Conservation (phyloP, 176 grass and related monocot species). For the Oryza nivara region DNA sequence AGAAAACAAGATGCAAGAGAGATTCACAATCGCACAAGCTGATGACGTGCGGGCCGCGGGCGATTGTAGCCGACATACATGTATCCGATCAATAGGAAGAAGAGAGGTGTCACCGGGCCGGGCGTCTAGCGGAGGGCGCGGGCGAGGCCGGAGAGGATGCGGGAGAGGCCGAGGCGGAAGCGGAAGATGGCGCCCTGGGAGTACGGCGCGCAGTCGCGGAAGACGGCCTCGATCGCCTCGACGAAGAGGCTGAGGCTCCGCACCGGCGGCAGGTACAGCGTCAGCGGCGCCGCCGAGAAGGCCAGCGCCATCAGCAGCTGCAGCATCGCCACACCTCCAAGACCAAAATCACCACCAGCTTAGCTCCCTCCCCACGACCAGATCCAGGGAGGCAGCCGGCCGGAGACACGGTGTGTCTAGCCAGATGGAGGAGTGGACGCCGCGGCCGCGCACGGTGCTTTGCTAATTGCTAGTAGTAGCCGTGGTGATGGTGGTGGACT, state of each 20-base stretch:
- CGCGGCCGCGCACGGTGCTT: background rate
- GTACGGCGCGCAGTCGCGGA: slow-evolving; percentile 61
- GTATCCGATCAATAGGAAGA: too few species aligned
- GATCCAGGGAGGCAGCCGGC: background rate
- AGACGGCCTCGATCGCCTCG: slow-evolving; percentile 63
- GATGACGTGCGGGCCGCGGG: background rate
- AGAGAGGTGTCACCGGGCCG: background rate
- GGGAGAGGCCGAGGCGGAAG: slow-evolving; percentile 62
- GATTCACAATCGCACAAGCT: background rate
- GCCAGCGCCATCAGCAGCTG: slow-evolving; percentile 83
- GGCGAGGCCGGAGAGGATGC: slow-evolving; percentile 53
- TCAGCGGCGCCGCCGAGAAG: slow-evolving; percentile 90
- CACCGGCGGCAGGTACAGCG: slow-evolving; percentile 88
- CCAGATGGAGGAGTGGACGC: background rate
- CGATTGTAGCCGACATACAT: background rate
- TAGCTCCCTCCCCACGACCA: background rate
- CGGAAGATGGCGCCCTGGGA: slow-evolving; percentile 62
- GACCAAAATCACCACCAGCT: background rate
- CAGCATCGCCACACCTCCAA: slow-evolving; percentile 47
- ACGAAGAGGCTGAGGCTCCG: slow-evolving; percentile 87
- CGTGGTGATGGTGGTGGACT: background rate
- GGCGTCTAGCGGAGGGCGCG: slow-evolving; percentile 55
- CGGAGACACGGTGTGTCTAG: background rate
- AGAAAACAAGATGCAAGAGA: background rate
- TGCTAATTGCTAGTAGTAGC: background rate